A percentile compares a stretch with the other conserved stretches of the same genome.
Conservation (phyloP, 352 stramenopile genomes). For the Globisporangium cylindrosporum region DNA sequence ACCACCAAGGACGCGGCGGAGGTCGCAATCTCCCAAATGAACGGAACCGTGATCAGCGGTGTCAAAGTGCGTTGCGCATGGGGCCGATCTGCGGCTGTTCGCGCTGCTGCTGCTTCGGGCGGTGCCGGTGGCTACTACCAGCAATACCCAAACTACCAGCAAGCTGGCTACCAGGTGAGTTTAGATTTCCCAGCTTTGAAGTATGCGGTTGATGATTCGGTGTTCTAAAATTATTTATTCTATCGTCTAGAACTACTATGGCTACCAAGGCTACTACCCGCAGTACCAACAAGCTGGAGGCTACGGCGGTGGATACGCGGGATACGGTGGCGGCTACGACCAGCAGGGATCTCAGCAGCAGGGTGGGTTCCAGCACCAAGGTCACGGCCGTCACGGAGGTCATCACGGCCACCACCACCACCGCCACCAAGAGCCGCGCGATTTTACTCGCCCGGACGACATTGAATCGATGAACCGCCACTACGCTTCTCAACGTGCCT, state of each 20-base stretch:
- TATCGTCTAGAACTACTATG: constrained; percentile 46
- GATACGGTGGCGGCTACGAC: constrained; percentile 52
- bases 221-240: too few species aligned
- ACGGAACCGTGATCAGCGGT: constrained; percentile 72
- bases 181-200: neutral
- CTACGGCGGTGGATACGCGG: constrained; percentile 37
- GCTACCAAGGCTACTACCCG: constrained; percentile 60
- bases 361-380: constrained; percentile 33
- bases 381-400: constrained; percentile 23
- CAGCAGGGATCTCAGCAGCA: constrained; percentile 42
- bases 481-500: constrained; percentile 73
- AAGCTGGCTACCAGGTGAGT: constrained; percentile 43
- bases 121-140: constrained; percentile 48
- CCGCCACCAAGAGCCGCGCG: constrained; percentile 44
- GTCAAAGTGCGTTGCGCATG: constrained; percentile 88
- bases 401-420: constrained; percentile 42
- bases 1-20: constrained; percentile 78
- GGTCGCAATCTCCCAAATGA: constrained; percentile 87
- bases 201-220: neutral
- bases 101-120: constrained; percentile 23
- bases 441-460: constrained; percentile 77
- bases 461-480: constrained; percentile 75
- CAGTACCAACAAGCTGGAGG: constrained; percentile 40
- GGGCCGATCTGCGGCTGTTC: constrained; percentile 74
- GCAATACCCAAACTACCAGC: constrained; percentile 36